These are phyloP conservation scores for Backusella liffmaniae DNA, from an alignment of 192 early-diverging fungal species.

Conservation along the genomic window DNA sequence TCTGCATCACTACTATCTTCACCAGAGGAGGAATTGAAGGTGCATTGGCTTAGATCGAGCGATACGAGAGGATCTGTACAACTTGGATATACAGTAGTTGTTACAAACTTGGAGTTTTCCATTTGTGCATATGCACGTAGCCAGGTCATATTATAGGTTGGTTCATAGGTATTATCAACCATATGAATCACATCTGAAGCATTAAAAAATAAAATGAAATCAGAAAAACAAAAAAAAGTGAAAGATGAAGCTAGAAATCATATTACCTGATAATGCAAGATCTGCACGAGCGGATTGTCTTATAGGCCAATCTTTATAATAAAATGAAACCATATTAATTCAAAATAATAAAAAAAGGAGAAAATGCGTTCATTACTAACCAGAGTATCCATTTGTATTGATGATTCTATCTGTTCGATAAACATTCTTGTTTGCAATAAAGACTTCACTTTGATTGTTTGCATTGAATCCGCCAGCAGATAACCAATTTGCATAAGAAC, in stretches of 20 bases:
- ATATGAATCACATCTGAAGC: constrained; percentile 17
- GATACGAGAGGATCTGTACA: not conserved
- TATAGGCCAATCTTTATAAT: not conserved
- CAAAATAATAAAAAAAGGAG: not conserved
- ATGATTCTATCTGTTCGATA: not conserved
- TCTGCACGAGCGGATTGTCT: constrained; percentile 10
- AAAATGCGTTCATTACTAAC: not conserved
- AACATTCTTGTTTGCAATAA: constrained; percentile 4
- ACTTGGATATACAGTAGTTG: not conserved
- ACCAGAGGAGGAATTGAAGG: not conserved
- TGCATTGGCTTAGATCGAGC: not conserved
- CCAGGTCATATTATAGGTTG: not conserved
- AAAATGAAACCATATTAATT: not conserved
- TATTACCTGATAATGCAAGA: constrained; percentile 7
- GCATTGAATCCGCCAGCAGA: not conserved
- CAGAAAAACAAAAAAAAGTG: not conserved
- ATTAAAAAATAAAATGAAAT: not conserved
- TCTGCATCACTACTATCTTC: not conserved
- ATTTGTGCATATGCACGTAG: constrained; percentile 1
- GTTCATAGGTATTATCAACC: constrained; percentile 15
- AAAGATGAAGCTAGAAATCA: not conserved
- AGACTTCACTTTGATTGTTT: not conserved
- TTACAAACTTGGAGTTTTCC: not conserved
- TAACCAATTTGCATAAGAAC: constrained; percentile 9
- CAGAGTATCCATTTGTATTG: not conserved